A percentile compares a stretch with the other conserved stretches of the same genome.
These are phyloP conservation scores for Suillus alpinus DNA, from an alignment of 768 basidiomycete species.

Conservation along the genomic window DNA sequence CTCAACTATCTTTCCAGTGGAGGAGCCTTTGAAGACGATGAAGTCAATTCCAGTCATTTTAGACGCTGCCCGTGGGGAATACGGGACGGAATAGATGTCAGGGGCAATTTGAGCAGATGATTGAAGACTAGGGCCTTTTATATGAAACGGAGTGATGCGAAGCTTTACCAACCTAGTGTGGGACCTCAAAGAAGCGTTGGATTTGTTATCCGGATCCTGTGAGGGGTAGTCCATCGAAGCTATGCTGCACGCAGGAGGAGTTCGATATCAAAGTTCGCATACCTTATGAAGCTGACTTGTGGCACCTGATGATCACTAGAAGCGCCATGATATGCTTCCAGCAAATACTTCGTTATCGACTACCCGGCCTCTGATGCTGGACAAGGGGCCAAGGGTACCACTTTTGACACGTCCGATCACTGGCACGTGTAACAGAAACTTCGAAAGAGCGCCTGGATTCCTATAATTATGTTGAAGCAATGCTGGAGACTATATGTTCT, in stretches of 20 bases:
- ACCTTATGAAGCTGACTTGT: not conserved
- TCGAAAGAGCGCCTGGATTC: not conserved
- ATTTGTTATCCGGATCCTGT: not conserved
- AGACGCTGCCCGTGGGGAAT: not conserved
- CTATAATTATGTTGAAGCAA: no score
- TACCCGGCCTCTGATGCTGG: not conserved
- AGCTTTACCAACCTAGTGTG: not conserved
- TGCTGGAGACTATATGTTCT: not conserved
- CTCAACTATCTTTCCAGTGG: slow-evolving; percentile 18
- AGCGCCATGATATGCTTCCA: not conserved
- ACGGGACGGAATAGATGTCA: not conserved
- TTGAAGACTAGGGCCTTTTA: not conserved
- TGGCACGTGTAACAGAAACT: not conserved
- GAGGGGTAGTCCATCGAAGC: not conserved
- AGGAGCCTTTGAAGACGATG: slow-evolving; percentile 30
- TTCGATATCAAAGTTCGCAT: not conserved
- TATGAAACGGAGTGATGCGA: not conserved
- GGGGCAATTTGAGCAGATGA: not conserved
- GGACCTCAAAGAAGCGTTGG: not conserved
- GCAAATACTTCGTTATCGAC: not conserved
- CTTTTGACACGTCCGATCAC: not conserved
- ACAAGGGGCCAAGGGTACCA: not conserved
- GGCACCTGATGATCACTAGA: not conserved
- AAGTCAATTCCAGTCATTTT: slow-evolving; percentile 20
- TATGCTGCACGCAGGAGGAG: no score